Evolutionary conservation across 371 early-diverging fungal species (phyloP).

Genomic region (Thermomucor indicae-seudaticae): DNA sequence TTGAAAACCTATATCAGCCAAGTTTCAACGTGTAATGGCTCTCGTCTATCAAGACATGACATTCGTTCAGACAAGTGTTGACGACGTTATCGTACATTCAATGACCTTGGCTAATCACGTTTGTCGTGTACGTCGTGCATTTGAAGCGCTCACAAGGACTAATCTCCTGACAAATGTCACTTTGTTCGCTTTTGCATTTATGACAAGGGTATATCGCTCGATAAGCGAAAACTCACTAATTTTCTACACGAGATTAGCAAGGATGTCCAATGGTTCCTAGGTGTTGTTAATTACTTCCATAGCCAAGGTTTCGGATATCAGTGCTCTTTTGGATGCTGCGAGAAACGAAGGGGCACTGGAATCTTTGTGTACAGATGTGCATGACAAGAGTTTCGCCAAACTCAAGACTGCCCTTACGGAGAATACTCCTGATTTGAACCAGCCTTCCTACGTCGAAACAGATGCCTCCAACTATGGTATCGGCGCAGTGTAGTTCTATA

Average conservation of each 20-base stretch:
- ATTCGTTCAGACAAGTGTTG: too few relatives aligned
- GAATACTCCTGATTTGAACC: constrained; percentile 19
- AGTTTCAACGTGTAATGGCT: too few relatives aligned
- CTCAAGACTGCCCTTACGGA: constrained; percentile 1
- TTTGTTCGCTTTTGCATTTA: constrained; percentile 16
- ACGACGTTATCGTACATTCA: too few relatives aligned
- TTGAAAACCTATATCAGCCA: too few relatives aligned
- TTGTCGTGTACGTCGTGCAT: too few relatives aligned
- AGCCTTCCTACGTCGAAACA: constrained; percentile 27
- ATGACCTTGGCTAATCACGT: too few relatives aligned
- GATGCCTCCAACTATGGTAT: constrained; percentile 38
- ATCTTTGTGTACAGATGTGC: too few relatives aligned
- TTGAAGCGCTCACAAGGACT: too few relatives aligned
- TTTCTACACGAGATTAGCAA: constrained; percentile 6
- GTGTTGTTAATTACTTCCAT: constrained; percentile 24
- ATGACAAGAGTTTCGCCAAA: constrained; percentile 4
- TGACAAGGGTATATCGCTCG: constrained; percentile 5
- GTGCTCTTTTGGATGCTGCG: neutral
- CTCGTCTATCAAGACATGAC: too few relatives aligned
- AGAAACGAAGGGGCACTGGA: constrained; percentile 5
- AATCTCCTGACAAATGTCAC: too few relatives aligned
- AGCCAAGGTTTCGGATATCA: constrained; percentile 1
- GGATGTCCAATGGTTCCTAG: constrained; percentile 11
- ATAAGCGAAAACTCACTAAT: constrained; percentile 12
- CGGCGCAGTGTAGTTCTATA: constrained; percentile 26